These are phyloP conservation scores for Mycena rebaudengoi DNA, from an alignment of 768 basidiomycete genomes.

Conservation along the genomic window DNA sequence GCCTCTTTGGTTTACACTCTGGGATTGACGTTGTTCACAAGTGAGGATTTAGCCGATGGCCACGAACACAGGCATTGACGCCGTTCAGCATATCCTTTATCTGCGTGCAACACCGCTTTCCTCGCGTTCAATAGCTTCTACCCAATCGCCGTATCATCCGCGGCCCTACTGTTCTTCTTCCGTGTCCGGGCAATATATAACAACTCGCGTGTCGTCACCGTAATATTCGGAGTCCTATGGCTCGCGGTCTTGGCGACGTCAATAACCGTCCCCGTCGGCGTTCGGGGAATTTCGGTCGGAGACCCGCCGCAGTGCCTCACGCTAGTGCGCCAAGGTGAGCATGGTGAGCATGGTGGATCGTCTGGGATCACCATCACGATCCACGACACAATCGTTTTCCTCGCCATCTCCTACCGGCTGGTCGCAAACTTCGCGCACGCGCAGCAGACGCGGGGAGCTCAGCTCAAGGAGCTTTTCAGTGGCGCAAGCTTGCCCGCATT, in stretches of 20 bases:
- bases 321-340: conserved; percentile 17
- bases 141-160: conserved; percentile 29
- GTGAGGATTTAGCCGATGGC: conserved; percentile 21
- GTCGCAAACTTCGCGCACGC: conserved; percentile 16
- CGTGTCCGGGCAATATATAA: conserved; percentile 37
- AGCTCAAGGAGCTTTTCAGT: conserved; percentile 16
- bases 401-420: conserved; percentile 40
- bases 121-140: conserved; percentile 25
- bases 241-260: too few species aligned
- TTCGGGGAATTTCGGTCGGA: conserved; percentile 29
- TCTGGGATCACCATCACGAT: conserved; percentile 30
- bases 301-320: conserved; percentile 37
- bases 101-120: not conserved
- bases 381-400: conserved; percentile 40
- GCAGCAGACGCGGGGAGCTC: not conserved
- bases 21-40: conserved; percentile 25
- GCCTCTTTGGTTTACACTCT: too few species aligned
- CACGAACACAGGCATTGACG: not conserved
- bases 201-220: conserved; percentile 26
- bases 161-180: conserved; percentile 39
- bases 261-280: conserved; percentile 33
- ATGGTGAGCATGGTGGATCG: conserved; percentile 26
- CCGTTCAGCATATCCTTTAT: conserved; percentile 1
- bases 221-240: conserved; percentile 37
- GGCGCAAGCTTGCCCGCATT: conserved; percentile 38